Base-by-base conservation (phyloP, 345 rosid species). In the Geranium brycei region DNA sequence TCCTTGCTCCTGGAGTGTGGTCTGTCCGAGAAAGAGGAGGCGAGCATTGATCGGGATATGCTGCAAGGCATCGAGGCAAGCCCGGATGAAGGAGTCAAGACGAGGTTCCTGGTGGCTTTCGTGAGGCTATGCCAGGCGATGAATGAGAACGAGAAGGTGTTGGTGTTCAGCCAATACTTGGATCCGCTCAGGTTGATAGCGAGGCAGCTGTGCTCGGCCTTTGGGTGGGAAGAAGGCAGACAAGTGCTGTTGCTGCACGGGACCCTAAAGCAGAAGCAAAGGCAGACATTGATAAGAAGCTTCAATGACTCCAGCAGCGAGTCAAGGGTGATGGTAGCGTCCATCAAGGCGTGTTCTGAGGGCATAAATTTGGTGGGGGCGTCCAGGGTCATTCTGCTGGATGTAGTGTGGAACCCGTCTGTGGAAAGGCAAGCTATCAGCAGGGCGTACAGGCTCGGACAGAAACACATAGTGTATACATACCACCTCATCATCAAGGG, bases 341-440 rank as follows among this genome's bases (percentile, higher is more conserved):
- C 95, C 7, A 85, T 74, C 30, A 81, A 55, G 73, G 89, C 96
- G 3, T 89, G 95, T 71, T 82, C 80, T 0, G 95, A 85, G 67
- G 93, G 96, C 13, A 89, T 89, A 38, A 82, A 71, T 71, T 87
- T 92, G 1, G 82, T 86, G 4, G 96, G 95, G 0, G 95, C 91
- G 17, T 92, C 98, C 0, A 80, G 95, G 72, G 93, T 89, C n/a
- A 73, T 92, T 30, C 69, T 87, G 59, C 85, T 92, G 4, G 96
- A 89, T 58, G 91, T 87, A 4, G 82, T 80, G 17, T 89, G 95
- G 96, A 92, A 92, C 69, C 98, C 96, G 1, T 73, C 92, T 0
- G 91, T 89, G 3, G 95, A 80, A 67, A 82, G 81, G 56, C 96
- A 92, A 78, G 96, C 96, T n/a, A 84, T 89, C 62, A 76, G 91